Evolutionary conservation across 2,329 filamentous ascomycete genomes (phyloP).

Genomic region (Fusarium aywerte): DNA sequence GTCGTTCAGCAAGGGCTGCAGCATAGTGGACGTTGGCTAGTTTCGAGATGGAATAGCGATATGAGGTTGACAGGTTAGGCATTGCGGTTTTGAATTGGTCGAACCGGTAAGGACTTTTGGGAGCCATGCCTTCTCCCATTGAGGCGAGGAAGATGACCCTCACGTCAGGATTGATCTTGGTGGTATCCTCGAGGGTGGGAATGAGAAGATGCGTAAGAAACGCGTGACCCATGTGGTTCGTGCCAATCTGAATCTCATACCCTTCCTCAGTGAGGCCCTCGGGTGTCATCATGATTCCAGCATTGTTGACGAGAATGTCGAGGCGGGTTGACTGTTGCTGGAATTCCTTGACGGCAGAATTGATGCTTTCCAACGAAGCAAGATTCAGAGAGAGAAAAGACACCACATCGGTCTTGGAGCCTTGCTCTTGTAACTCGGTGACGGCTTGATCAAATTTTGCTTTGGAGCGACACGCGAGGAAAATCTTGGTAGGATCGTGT

Average conservation of each 20-base stretch:
- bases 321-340: neutral
- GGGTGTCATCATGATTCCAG: slow-evolving; percentile 13
- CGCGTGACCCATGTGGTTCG: slow-evolving; percentile 3
- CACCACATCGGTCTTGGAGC: neutral
- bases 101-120: slow-evolving; percentile 8
- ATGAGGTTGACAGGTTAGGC: neutral
- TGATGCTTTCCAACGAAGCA: slow-evolving; percentile 1
- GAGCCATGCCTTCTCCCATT: neutral
- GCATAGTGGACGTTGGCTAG: slow-evolving; percentile 19
- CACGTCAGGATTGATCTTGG: slow-evolving; percentile 5
- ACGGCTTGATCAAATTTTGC: slow-evolving; percentile 7
- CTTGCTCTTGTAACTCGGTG: neutral
- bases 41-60: slow-evolving; percentile 2
- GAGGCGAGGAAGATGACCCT: neutral
- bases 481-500: neutral
- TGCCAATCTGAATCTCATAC: slow-evolving; percentile 13
- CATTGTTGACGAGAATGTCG: slow-evolving; percentile 5
- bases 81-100: slow-evolving; percentile 10
- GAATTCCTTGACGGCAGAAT: neutral
- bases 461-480: slow-evolving; percentile 14
- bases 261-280: slow-evolving; percentile 6
- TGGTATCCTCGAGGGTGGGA: neutral
- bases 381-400: neutral
- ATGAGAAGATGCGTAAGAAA: neutral
- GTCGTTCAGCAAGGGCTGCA: neutral